These are phyloP conservation scores for Puccinia coronata DNA, from an alignment of 1,284 basidiomycete genomes.

Conservation along the genomic window DNA sequence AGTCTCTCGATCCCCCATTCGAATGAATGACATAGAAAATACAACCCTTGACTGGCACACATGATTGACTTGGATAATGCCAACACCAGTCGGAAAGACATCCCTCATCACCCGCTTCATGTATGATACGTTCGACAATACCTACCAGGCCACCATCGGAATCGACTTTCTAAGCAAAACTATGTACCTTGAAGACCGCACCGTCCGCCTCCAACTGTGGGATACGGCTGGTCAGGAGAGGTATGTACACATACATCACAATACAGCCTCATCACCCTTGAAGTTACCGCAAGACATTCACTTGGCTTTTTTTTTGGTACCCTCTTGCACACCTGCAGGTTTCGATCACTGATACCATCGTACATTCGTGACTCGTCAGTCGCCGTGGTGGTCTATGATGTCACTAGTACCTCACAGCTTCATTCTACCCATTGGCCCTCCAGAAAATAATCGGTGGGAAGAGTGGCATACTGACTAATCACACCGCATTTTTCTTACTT, in stretches of 20 bases:
- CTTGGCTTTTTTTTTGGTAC: neutral
- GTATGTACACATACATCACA: conserved; percentile 40
- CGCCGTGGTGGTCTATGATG: conserved; percentile 97
- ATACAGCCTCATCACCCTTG: neutral
- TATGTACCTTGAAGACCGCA: conserved; percentile 98
- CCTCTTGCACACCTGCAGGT: conserved; percentile 66
- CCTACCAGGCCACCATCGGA: conserved; percentile 99
- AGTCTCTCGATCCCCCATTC: conserved; percentile 60
- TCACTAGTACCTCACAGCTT: conserved; percentile 74
- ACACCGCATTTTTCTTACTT: neutral
- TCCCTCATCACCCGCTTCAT: conserved; percentile 94
- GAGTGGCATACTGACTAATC: neutral
- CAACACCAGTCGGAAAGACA: conserved; percentile 66
- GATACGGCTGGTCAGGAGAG: conserved; percentile 93
- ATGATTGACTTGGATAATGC: too few relatives aligned
- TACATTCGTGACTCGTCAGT: conserved; percentile 99
- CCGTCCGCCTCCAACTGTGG: conserved; percentile 95
- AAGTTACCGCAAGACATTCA: too few relatives aligned
- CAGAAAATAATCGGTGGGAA: neutral
- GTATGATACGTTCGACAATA: conserved; percentile 99
- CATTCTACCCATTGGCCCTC: conserved; percentile 1
- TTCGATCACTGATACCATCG: conserved; percentile 94
- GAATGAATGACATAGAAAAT: conserved; percentile 61
- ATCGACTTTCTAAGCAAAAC: conserved; percentile 99
- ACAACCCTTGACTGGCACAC: neutral